A percentile compares a stretch with the other conserved stretches of the same genome.
Conservation (phyloP, 495 filamentous ascomycete species). For the Clavariopsis aquatica region DNA sequence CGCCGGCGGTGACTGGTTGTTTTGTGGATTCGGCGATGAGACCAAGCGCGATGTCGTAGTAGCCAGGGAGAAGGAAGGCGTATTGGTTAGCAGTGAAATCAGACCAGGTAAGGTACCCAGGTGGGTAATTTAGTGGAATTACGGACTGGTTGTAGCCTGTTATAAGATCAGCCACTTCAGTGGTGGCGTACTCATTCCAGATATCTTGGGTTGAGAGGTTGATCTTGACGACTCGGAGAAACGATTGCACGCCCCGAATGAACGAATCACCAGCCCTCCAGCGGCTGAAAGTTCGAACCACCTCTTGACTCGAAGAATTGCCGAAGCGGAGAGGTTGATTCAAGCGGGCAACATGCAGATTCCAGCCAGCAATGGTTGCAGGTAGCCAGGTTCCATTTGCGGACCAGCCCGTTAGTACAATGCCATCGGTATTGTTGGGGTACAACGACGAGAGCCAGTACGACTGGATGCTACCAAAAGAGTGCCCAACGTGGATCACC, state of each 20-base stretch:
- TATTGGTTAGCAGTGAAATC: slow-evolving; percentile 46
- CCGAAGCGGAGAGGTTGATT: slow-evolving; percentile 49
- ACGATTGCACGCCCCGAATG: slow-evolving; percentile 7
- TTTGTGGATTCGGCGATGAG: slow-evolving; percentile 49
- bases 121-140: slow-evolving; percentile 38
- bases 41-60: slow-evolving; percentile 53
- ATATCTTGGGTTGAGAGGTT: slow-evolving; percentile 13
- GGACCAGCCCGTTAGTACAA: slow-evolving; percentile 61
- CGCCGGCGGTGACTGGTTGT: slow-evolving; percentile 54
- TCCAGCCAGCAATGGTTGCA: slow-evolving; percentile 44
- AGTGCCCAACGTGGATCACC: slow-evolving; percentile 61
- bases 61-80: slow-evolving; percentile 51
- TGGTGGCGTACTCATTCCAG: slow-evolving; percentile 30
- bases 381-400: slow-evolving; percentile 44
- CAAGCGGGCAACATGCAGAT: slow-evolving; percentile 51
- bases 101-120: slow-evolving; percentile 53
- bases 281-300: slow-evolving; percentile 4
- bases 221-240: slow-evolving; percentile 12
- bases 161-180: slow-evolving; percentile 37
- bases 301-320: slow-evolving; percentile 24
- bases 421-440: slow-evolving; percentile 56
- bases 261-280: slow-evolving; percentile 5
- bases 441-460: slow-evolving; percentile 52
- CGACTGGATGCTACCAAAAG: slow-evolving; percentile 52
- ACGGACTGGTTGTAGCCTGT: slow-evolving; percentile 20